Evolutionary conservation across 2,329 filamentous ascomycete species (phyloP), one percentile per base, ranked within the genome.

Genomic region (Ramichloridium luteum): DNA sequence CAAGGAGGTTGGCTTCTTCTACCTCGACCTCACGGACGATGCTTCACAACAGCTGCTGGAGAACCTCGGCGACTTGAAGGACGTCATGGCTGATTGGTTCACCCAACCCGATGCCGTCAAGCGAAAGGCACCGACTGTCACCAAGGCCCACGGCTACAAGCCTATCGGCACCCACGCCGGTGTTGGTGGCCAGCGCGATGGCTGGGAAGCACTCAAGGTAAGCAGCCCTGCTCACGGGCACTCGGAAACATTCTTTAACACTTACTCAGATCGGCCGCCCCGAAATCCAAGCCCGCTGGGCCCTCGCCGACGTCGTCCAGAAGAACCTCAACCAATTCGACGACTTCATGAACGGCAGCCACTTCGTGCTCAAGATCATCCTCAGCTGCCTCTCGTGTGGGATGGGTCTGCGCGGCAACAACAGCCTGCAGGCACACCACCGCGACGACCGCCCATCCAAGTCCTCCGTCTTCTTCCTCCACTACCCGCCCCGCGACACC

Each of bases 381-480:
- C 37, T 37, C 17, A 25, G 29, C 29, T 31, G 35, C 23, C 34
- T 42, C 9, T 39, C 39, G 8, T 15, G 15, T 13, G 34, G 27
- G 13, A 23, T 42, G 3, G 22, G 27, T 14, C 31, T 37, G 5
- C 16, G 20, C n/a, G 50, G 9, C 58, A 66, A 22, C 68, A 17
- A 30, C 5, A 12, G n/a, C 4, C 65, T 50, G 65, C 69, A 51
- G 62, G 64, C 32, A 51, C 52, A 55, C 36, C 66, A 70, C 56
- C 62, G 64, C 43, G 67, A 68, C 51, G 59, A 66, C 40, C 57
- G 57, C 5, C 59, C 61, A 5, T 67, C 64, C 4, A 65, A 60
- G 16, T 64, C 55, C 29, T 67, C 65, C 17, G 51, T 70, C n/a
- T 62, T 63, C 40, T 65, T 70, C 63, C 66, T 69, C 61, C 65